Base-by-base conservation (phyloP, 805 yeast species). In the Suhomyces xylopsoci region DNA sequence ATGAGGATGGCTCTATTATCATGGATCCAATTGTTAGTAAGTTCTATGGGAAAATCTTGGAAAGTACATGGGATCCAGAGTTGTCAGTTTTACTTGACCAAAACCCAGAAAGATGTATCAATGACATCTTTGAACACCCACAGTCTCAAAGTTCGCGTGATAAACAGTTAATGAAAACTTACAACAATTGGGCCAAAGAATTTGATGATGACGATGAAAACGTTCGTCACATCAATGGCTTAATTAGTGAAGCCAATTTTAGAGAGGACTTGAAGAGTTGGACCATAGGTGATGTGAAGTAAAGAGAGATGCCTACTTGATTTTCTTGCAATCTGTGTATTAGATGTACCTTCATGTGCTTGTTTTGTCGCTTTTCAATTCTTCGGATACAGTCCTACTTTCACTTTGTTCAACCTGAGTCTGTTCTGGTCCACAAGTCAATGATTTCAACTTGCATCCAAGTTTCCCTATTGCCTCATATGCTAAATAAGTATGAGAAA, bases 71-170 rank as follows among this genome's bases (percentile, higher is more conserved):
- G 90, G 88, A 83, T 51, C 79, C 78, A 0, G 75, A 73, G 47
- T 60, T 76, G 40, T 68, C 67, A 63, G 73, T 73, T 51, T 66
- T 70, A 45, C 63, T 73, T 81, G 88, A 70, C 74, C 76, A 65
- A 47, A 74, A 84, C 10, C 93, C 97, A 0, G 78, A 79, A 48
- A 88, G 85, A 53, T 82, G 92, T 56, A 77, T 91, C 9, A 83
- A 83, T 30, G 96, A 90, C 66, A 87, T 92, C 2, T 79, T 89
- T 52, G 77, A 80, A 26, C 87, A 88, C 28, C 88, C 89, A 0
- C 80, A 81, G 22, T 47, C 56, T 22, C 59, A 55, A 12, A 25
- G 48, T 28, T 58, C 56, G 12, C 55, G 54, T 52, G 55, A 56
- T 14, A 53, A 55, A 28, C 51, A 55, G n/a, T 38, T 58, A 26